Conservation (phyloP, 2,329 filamentous ascomycete genomes). For the Decorospora gaudefroyi region DNA sequence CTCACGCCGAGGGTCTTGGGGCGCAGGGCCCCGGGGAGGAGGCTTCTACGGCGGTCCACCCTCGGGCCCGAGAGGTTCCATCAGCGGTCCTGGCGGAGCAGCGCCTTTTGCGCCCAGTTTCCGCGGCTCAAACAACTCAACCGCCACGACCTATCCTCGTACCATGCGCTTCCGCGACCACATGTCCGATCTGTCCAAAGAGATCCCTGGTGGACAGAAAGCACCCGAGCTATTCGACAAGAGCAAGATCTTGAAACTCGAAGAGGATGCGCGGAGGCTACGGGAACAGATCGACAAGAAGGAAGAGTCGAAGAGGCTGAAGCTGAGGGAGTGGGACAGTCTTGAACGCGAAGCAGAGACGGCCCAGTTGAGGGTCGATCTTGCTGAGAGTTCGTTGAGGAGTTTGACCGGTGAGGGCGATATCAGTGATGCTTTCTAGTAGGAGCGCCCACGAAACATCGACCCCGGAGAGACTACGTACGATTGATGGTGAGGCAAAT, state of each 20-base stretch:
- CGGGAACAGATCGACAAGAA: slow-evolving; percentile 54
- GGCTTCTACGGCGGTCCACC: slow-evolving; percentile 38
- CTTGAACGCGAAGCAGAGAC: slow-evolving; percentile 52
- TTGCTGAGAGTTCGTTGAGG: slow-evolving; percentile 54
- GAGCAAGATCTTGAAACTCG: slow-evolving; percentile 51
- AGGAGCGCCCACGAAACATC: not conserved
- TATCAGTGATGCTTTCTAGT: slow-evolving; percentile 47
- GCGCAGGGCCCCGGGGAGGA: slow-evolving; percentile 38
- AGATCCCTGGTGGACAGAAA: slow-evolving; percentile 53
- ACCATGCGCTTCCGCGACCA: slow-evolving; percentile 53
- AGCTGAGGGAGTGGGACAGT: slow-evolving; percentile 53
- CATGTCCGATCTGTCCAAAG: slow-evolving; percentile 51
- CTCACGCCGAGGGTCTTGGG: slow-evolving; percentile 46
- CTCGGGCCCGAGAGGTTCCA: slow-evolving; percentile 42
- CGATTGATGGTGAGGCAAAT: too few species aligned
- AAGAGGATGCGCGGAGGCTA: slow-evolving; percentile 54
- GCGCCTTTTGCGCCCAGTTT: slow-evolving; percentile 45
- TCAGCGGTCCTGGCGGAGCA: slow-evolving; percentile 32
- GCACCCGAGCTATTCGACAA: slow-evolving; percentile 51
- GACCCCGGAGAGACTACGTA: too few species aligned
- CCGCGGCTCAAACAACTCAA: slow-evolving; percentile 50
- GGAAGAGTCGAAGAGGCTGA: slow-evolving; percentile 51
- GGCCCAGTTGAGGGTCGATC: slow-evolving; percentile 51
- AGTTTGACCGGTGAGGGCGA: slow-evolving; percentile 49
- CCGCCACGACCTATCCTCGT: slow-evolving; percentile 53